These are phyloP conservation scores for Jacaranda copaia DNA, from an alignment of 257 asterid species.

Conservation along the genomic window DNA sequence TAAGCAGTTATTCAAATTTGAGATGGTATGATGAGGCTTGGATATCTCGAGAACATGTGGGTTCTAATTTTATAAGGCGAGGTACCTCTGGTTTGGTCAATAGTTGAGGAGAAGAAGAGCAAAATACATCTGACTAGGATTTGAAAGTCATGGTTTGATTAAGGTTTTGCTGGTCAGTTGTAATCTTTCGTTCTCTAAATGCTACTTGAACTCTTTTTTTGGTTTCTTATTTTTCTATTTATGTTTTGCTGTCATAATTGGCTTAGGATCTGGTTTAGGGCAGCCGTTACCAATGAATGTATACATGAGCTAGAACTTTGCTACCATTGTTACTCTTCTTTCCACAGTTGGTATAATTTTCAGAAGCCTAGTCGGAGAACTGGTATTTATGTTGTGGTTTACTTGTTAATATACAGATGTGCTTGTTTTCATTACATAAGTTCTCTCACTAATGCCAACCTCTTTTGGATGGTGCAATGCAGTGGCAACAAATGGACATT, in stretches of 20 bases:
- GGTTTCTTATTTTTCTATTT: background rate
- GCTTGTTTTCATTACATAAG: constrained; percentile 15
- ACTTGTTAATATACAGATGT: constrained; percentile 15
- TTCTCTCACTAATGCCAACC: constrained; percentile 34
- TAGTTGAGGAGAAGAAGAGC: no score
- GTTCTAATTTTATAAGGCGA: no score
- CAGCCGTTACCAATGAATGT: background rate
- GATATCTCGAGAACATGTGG: no score
- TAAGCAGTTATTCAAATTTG: no score
- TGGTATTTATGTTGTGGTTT: constrained; percentile 13
- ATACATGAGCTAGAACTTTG: constrained; percentile 26
- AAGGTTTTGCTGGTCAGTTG: no score
- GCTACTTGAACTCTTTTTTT: background rate
- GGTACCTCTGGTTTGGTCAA: no score
- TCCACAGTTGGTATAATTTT: constrained; percentile 14
- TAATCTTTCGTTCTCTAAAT: background rate
- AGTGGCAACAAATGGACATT: constrained; percentile 99
- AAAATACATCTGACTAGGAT: background rate
- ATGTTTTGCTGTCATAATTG: background rate
- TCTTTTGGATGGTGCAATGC: constrained; percentile 44
- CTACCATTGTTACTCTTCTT: background rate
- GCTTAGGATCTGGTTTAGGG: background rate
- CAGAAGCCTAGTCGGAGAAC: constrained; percentile 10
- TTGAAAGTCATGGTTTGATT: background rate
- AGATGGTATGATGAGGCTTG: no score